These are phyloP conservation scores for Diatrype stigma DNA, from an alignment of 2,329 filamentous ascomycete species.

Conservation along the genomic window DNA sequence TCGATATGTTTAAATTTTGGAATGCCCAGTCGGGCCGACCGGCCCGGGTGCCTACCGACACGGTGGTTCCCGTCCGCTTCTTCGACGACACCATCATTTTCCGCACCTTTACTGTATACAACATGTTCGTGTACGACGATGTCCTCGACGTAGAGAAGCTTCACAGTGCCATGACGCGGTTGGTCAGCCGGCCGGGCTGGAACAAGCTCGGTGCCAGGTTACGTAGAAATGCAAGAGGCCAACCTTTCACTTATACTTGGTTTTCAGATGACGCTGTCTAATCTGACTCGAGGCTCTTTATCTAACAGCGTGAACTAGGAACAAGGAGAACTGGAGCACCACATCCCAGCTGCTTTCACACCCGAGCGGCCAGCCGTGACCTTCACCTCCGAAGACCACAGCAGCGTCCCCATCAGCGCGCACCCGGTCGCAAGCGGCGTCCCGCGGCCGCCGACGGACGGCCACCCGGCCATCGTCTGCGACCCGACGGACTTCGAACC, in stretches of 20 bases:
- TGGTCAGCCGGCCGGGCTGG: conserved; percentile 18
- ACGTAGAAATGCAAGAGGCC: too few relatives aligned
- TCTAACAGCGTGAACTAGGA: too few relatives aligned
- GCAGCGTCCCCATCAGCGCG: conserved; percentile 33
- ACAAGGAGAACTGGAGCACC: conserved; percentile 32
- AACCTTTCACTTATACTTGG: too few relatives aligned
- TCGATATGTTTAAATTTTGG: too few relatives aligned
- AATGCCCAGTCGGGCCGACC: too few relatives aligned
- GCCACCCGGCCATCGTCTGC: conserved; percentile 25
- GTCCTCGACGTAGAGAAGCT: conserved; percentile 20
- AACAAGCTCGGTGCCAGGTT: conserved; percentile 17
- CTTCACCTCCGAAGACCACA: conserved; percentile 33
- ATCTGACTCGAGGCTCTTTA: too few relatives aligned
- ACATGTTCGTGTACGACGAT: conserved; percentile 23
- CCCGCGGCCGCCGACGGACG: conserved; percentile 26
- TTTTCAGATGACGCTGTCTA: too few relatives aligned
- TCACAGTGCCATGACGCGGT: conserved; percentile 9
- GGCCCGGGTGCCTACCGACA: conserved; percentile 10
- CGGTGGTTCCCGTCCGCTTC: conserved; percentile 19
- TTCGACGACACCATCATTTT: conserved; percentile 23
- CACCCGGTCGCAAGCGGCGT: conserved; percentile 37
- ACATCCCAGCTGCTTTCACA: conserved; percentile 34
- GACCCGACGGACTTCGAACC: conserved; percentile 20
- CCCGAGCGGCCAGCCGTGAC: conserved; percentile 35
- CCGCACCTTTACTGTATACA: conserved; percentile 18